These are phyloP conservation scores for Avena atlantica DNA, from an alignment of 176 grass and related monocot species.

Conservation along the genomic window DNA sequence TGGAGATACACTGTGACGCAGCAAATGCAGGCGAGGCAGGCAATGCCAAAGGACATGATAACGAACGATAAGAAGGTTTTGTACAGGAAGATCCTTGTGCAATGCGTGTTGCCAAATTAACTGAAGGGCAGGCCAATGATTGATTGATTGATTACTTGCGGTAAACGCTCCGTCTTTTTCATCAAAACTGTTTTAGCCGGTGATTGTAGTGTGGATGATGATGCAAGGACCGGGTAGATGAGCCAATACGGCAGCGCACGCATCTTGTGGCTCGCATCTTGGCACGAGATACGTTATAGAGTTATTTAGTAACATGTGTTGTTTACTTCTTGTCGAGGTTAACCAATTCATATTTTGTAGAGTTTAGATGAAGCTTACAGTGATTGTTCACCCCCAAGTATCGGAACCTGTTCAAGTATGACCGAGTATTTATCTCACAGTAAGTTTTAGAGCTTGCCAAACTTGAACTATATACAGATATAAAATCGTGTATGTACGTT, in stretches of 20 bases:
- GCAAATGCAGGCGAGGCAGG: slow-evolving; percentile 23
- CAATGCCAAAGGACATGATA: too few relatives aligned
- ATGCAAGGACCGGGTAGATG: not conserved
- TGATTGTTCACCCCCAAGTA: not conserved
- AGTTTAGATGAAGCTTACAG: not conserved
- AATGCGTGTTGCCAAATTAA: slow-evolving; percentile 20
- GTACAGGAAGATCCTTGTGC: not conserved
- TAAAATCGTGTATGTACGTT: too few relatives aligned
- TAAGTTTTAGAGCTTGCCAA: not conserved
- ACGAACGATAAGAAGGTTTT: not conserved
- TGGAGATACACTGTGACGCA: not conserved
- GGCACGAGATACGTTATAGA: not conserved
- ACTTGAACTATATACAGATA: not conserved
- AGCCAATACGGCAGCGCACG: not conserved
- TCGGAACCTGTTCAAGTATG: not conserved
- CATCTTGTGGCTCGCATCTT: not conserved
- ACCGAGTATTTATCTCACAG: not conserved
- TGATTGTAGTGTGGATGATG: not conserved
- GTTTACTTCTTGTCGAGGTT: slow-evolving; percentile 17
- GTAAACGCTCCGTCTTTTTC: not conserved
- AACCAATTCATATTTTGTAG: not conserved
- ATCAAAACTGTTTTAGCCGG: not conserved
- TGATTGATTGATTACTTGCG: not conserved
- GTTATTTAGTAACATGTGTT: not conserved
- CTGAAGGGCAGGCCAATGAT: slow-evolving; percentile 36